A percentile compares a stretch with the other conserved stretches of the same genome.
phyloP scores from a whole-genome alignment of 495 filamentous ascomycete genomes.

The Parathielavia hyrcaniae region DNA sequence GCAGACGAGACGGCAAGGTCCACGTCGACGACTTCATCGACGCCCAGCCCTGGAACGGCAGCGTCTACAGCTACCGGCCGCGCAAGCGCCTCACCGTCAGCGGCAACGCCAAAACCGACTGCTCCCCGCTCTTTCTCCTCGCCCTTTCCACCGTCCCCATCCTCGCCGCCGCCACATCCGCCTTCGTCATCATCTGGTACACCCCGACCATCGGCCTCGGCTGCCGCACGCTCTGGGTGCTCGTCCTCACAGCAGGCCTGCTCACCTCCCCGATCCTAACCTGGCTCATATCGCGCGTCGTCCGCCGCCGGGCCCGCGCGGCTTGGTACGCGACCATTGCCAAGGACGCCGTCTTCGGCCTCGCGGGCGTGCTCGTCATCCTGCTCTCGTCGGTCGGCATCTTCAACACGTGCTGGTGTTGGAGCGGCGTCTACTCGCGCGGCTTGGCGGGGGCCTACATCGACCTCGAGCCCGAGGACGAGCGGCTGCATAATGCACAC shows the following conservation, averaged over 20 bases:
- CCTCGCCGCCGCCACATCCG: neutral
- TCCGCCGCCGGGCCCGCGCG: neutral
- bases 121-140: neutral
- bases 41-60: neutral
- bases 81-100: neutral
- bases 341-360: neutral
- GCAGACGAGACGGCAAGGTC: neutral
- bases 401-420: neutral
- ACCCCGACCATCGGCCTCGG: neutral
- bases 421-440: neutral
- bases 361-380: neutral
- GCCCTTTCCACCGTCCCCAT: neutral
- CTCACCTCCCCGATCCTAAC: neutral
- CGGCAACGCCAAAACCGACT: neutral
- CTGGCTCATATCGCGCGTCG: neutral
- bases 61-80: neutral
- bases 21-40: neutral
- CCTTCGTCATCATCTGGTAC: neutral
- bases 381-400: neutral
- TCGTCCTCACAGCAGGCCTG: neutral
- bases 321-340: neutral
- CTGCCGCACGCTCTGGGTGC: neutral
- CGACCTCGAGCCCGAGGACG: neutral
- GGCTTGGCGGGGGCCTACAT: neutral
- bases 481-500: neutral